Percentiles rank a stretch among this genome's conserved stretches.
These are phyloP conservation scores for Phytophthora pisi DNA, from an alignment of 352 stramenopile species.

Conservation along the genomic window DNA sequence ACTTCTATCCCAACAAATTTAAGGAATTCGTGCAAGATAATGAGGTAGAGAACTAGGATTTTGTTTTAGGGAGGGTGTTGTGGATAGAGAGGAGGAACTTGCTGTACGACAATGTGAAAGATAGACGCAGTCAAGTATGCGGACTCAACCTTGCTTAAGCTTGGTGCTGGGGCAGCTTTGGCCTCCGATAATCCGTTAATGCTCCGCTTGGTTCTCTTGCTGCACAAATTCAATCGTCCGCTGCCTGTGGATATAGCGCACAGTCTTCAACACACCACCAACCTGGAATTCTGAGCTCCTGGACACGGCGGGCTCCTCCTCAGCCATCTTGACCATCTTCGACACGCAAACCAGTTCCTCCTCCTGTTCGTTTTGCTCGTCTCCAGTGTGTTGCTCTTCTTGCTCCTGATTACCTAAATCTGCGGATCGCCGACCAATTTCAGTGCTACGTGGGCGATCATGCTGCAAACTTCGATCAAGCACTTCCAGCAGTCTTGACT, in stretches of 20 bases:
- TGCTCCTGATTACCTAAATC: slow-evolving; percentile 35
- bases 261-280: slow-evolving; percentile 39
- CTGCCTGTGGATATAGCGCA: slow-evolving; percentile 36
- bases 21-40: slow-evolving; percentile 46
- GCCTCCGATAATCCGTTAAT: slow-evolving; percentile 12
- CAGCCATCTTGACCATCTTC: slow-evolving; percentile 61
- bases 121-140: slow-evolving; percentile 21
- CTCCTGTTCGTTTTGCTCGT: slow-evolving; percentile 42
- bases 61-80: slow-evolving; percentile 3
- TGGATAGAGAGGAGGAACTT: slow-evolving; percentile 7
- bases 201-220: slow-evolving; percentile 38
- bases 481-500: slow-evolving; percentile 73
- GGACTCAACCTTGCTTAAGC: not conserved
- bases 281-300: slow-evolving; percentile 36
- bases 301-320: slow-evolving; percentile 8
- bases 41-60: slow-evolving; percentile 24
- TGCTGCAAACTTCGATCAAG: slow-evolving; percentile 57
- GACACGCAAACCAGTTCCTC: slow-evolving; percentile 80
- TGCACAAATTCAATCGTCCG: slow-evolving; percentile 17
- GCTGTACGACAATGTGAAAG: slow-evolving; percentile 21
- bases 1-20: slow-evolving; percentile 96
- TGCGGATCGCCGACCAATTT: not conserved
- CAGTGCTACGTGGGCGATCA: not conserved
- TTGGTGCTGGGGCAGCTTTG: slow-evolving; percentile 3
- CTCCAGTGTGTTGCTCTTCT: slow-evolving; percentile 22